These are phyloP conservation scores for Acanthamoeba healyi DNA, from an alignment of 208 protist species.

Conservation along the genomic window DNA sequence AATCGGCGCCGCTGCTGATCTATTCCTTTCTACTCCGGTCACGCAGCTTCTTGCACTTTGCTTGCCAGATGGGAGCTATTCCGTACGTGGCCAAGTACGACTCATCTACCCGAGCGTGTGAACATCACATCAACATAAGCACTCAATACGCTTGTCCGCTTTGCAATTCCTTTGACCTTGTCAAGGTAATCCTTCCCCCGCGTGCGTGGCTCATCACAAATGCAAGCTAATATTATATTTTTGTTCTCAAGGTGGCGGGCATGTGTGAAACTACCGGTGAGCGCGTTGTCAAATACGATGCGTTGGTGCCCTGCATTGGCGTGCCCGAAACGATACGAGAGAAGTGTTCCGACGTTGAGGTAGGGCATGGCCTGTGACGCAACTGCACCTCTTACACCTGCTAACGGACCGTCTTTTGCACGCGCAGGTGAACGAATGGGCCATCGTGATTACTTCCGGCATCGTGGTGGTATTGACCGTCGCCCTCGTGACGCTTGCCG, in stretches of 20 bases:
- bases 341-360: constrained; percentile 57
- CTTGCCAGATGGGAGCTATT: constrained; percentile 46
- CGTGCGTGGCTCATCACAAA: too few species aligned
- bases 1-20: background rate
- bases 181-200: background rate
- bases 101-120: background rate
- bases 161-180: constrained; percentile 67
- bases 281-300: constrained; percentile 32
- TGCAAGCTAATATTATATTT: too few species aligned
- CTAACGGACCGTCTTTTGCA: too few species aligned
- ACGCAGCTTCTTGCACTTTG: background rate
- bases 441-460: constrained; percentile 37
- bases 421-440: constrained; percentile 60
- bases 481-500: constrained; percentile 40
- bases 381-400: too few species aligned
- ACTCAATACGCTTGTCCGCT: constrained; percentile 24
- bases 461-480: constrained; percentile 12
- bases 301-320: constrained; percentile 55
- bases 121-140: constrained; percentile 67
- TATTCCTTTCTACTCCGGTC: background rate
- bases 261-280: constrained; percentile 15
- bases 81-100: constrained; percentile 12
- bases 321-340: background rate
- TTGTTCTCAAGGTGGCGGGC: background rate
- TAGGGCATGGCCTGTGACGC: too few species aligned